A percentile compares a stretch with the other conserved stretches of the same genome.
phyloP scores from a whole-genome alignment of 2,329 filamentous ascomycete genomes.

The Pyrenochaeta sp. region DNA sequence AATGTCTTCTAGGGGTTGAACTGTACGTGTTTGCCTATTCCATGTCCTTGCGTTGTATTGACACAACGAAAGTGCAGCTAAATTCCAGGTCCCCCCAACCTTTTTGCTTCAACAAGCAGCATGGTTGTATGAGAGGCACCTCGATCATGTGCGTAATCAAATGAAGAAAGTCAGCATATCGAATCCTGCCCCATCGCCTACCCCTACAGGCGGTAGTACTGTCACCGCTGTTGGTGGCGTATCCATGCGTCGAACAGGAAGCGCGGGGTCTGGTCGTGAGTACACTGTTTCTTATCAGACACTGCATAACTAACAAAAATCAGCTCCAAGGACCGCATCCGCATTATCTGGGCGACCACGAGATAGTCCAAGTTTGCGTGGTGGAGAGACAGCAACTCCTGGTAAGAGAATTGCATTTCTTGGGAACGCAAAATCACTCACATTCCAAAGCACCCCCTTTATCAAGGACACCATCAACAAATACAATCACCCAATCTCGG shows the following conservation, averaged over 20 bases:
- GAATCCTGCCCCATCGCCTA: slow-evolving; percentile 61
- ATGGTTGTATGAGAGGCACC: slow-evolving; percentile 90
- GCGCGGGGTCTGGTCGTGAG: slow-evolving; percentile 41
- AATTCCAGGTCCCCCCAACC: slow-evolving; percentile 83
- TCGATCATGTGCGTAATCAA: slow-evolving; percentile 88
- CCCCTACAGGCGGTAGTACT: slow-evolving; percentile 50
- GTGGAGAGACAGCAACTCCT: slow-evolving; percentile 55
- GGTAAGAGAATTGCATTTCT: slow-evolving; percentile 35
- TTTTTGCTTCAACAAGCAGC: slow-evolving; percentile 93
- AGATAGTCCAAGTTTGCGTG: slow-evolving; percentile 63
- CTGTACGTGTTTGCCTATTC: slow-evolving; percentile 62
- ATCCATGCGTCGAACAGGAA: slow-evolving; percentile 61
- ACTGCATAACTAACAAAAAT: slow-evolving; percentile 5
- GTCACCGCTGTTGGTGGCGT: slow-evolving; percentile 48
- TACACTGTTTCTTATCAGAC: too few relatives aligned
- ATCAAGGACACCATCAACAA: slow-evolving; percentile 58
- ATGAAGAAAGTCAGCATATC: slow-evolving; percentile 77
- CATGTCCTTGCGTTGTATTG: slow-evolving; percentile 8
- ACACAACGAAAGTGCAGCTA: slow-evolving; percentile 61
- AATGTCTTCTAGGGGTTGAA: slow-evolving; percentile 68
- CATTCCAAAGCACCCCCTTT: slow-evolving; percentile 35
- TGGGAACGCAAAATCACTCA: slow-evolving; percentile 2
- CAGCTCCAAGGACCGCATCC: slow-evolving; percentile 57
- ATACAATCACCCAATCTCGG: slow-evolving; percentile 55
- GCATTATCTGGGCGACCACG: slow-evolving; percentile 63